Conservation (phyloP, 257 asterid genomes). For the Solanum chiquidenum region DNA sequence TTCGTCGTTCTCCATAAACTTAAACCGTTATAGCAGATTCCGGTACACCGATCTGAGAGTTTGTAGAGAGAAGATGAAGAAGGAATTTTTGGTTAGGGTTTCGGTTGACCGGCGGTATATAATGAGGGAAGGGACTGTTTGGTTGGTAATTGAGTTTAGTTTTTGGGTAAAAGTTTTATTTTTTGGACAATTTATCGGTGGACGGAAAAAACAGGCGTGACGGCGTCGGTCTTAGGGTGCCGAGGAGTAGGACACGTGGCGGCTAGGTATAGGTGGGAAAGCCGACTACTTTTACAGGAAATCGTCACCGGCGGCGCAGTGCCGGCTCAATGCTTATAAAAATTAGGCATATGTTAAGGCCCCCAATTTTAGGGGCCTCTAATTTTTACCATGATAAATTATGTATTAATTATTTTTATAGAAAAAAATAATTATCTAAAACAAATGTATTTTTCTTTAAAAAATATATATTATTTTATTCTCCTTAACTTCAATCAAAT, state of each 20-base stretch:
- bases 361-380: too few relatives aligned
- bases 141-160: neutral
- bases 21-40: neutral
- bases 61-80: neutral
- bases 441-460: too few relatives aligned
- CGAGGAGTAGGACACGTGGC: slow-evolving; percentile 16
- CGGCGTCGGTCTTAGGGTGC: slow-evolving; percentile 12
- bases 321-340: too few relatives aligned
- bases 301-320: slow-evolving; percentile 13
- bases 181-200: slow-evolving; percentile 4
- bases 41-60: slow-evolving; percentile 4
- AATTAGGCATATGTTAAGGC: too few relatives aligned
- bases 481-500: too few relatives aligned
- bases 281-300: slow-evolving; percentile 2
- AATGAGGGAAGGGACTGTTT: slow-evolving; percentile 3
- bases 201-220: slow-evolving; percentile 21
- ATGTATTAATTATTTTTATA: too few relatives aligned
- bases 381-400: too few relatives aligned
- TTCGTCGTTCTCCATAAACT: slow-evolving; percentile 61
- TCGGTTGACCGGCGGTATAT: slow-evolving; percentile 24
- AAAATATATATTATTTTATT: too few relatives aligned
- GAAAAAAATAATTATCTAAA: too few relatives aligned
- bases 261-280: neutral
- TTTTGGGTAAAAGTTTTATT: neutral
- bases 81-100: neutral